A percentile compares a stretch with the other conserved stretches of the same genome.
phyloP scores from a whole-genome alignment of 371 early-diverging fungal genomes.

The Mucor piriformis region DNA sequence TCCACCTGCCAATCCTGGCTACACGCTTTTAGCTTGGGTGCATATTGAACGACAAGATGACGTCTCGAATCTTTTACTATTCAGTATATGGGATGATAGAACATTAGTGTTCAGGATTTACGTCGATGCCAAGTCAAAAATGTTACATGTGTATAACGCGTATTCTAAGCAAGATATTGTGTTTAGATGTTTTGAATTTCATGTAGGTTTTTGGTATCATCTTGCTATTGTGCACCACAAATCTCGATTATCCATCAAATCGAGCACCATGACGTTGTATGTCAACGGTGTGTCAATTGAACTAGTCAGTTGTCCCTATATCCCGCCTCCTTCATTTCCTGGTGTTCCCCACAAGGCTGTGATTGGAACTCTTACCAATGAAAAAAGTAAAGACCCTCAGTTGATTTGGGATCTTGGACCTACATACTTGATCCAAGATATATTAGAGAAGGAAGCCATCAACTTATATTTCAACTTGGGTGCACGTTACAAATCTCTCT shows the following conservation, averaged over 20 bases:
- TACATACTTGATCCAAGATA: conserved; percentile 64
- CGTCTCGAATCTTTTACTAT: conserved; percentile 43
- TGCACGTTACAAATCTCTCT: conserved; percentile 66
- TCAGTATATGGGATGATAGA: conserved; percentile 58
- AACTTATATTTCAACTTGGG: conserved; percentile 67
- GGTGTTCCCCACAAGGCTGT: conserved; percentile 31
- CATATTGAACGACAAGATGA: conserved; percentile 67
- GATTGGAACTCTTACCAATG: conserved; percentile 46
- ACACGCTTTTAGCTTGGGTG: conserved; percentile 70
- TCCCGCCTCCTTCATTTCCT: conserved; percentile 50
- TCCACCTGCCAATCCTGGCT: conserved; percentile 60
- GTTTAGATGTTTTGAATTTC: conserved; percentile 59
- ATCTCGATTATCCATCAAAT: conserved; percentile 56
- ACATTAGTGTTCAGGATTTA: conserved; percentile 39
- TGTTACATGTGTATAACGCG: conserved; percentile 54
- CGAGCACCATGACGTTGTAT: conserved; percentile 61
- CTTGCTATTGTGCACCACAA: conserved; percentile 69
- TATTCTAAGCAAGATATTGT: conserved; percentile 48
- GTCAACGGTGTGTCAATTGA: conserved; percentile 69
- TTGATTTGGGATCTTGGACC: conserved; percentile 74
- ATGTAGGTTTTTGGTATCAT: conserved; percentile 74
- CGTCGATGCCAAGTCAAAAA: conserved; percentile 55
- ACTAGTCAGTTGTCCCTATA: conserved; percentile 62
- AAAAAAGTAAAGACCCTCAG: conserved; percentile 11
- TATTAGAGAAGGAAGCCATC: conserved; percentile 61